Percentiles rank a stretch among this genome's conserved stretches.
Conservation (phyloP, 1,284 basidiomycete species). For the Marasmius oreades region DNA sequence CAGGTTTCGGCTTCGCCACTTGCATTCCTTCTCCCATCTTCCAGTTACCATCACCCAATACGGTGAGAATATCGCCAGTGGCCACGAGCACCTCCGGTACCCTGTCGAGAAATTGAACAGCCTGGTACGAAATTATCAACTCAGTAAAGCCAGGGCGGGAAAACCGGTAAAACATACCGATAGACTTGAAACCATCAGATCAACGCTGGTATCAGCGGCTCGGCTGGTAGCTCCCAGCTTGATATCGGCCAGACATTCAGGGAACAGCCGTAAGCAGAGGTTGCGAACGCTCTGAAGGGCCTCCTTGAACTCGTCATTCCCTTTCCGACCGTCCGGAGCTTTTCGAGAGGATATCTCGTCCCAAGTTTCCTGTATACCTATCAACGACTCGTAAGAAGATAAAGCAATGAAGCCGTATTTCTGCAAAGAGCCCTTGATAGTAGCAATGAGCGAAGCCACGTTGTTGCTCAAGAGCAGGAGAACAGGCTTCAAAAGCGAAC, state of each 20-base stretch:
- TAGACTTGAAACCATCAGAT: constrained; percentile 58
- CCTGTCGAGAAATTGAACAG: constrained; percentile 62
- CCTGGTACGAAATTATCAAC: constrained; percentile 34
- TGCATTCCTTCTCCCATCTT: constrained; percentile 80
- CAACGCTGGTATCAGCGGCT: constrained; percentile 49
- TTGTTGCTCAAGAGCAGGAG: constrained; percentile 59
- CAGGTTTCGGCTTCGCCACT: constrained; percentile 48
- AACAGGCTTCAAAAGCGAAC: constrained; percentile 59
- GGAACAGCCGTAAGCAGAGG: constrained; percentile 73
- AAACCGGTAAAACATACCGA: constrained; percentile 43
- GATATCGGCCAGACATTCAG: constrained; percentile 74
- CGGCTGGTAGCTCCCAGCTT: constrained; percentile 49
- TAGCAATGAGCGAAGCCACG: constrained; percentile 56
- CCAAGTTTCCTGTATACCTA: constrained; percentile 56
- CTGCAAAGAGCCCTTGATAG: constrained; percentile 80
- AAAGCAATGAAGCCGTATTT: constrained; percentile 82
- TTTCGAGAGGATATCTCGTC: constrained; percentile 57
- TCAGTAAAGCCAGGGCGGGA: constrained; percentile 1
- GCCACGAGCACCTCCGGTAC: constrained; percentile 66
- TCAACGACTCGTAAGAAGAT: constrained; percentile 56
- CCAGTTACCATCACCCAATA: constrained; percentile 82
- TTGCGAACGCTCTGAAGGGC: constrained; percentile 58
- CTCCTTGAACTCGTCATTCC: constrained; percentile 69
- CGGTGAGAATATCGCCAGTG: constrained; percentile 57
- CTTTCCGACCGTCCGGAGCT: constrained; percentile 34